Evolutionary conservation across 768 basidiomycete species (phyloP), one percentile per base, ranked within the genome.

Genomic region (Tubosaeta sp.): DNA sequence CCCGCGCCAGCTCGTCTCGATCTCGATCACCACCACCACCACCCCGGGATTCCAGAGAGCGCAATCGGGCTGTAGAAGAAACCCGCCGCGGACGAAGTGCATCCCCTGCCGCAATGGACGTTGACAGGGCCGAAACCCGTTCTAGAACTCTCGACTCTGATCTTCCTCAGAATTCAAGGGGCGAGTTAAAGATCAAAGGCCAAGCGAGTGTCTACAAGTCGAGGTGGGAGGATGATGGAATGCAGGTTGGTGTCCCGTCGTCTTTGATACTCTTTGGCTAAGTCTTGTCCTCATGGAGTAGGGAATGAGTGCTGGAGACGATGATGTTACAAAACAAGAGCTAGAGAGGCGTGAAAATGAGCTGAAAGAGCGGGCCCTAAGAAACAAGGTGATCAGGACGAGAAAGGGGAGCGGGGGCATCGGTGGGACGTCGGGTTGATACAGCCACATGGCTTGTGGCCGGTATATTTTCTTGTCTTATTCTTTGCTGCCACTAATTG

Each of bases 321-420:
- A 49, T 12, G 55, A 42, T 44, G 11, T 50, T 50, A 22, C 52
- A 12, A 71, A 60, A 47, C 61, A 62, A 21, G 87, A 87, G 31
- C 71, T 92, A 40, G 80, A 82, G 59, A 79, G 73, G 57, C 69
- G 85, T 51, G 90, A 92, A 62, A 90, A 79, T 55, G 90, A 92
- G 61, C 63, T 91, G 53, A 91, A 90, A 64, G 90, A 92, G 59
- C 81, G 73, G 63, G 87, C 89, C 13, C 66, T 92, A 63, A 78
- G 90, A 61, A 90, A 91, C 62, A 92, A 92, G 64, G 90, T 92
- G 41, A 75, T 83, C 47, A 75, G 84, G 62, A 86, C 84, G 27
- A 74, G 87, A 57, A 88, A 86, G 64, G 71, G 63, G 16, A 73
- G 69, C 53, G 58, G 57, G 40, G 63, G 62, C n/a, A 39, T n/a